Base-by-base conservation (phyloP, 805 yeast species). In the Candida golubevii region DNA sequence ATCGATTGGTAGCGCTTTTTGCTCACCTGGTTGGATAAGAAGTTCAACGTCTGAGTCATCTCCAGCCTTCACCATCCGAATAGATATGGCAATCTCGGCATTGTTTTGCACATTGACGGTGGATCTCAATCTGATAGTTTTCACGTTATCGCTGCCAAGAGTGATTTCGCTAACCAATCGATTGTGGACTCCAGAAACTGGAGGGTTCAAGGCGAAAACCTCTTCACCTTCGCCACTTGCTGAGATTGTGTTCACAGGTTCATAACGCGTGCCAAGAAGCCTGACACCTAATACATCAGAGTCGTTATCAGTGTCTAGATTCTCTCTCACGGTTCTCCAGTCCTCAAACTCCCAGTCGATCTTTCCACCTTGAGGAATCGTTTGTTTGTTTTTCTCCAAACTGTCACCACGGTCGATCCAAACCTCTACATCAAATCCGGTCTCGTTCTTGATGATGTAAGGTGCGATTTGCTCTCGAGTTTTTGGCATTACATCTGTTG, bases 291-390 rank as follows among this genome's bases (percentile, higher is more conserved):
- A 63, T 4, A 74, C 67, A 37, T 80, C 82, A n/a, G 71, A 72
- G 14, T 75, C 78, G 35, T 75, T 79, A 44, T 84, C 84, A 4
- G 84, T 78, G 48, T 79, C 82, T 44, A 90, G 67, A 44, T 81
- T 80, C 57, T 91, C 96, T 62, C 99, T 82, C 23, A 89, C 77
- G 28, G 75, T 74, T 49, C 87, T 74, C 97, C 98, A 93, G 59
- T 91, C 97, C 56, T 90, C 96, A 68, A 95, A 95, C 34, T 89
- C 82, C 97, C 98, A 93, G 1, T 87, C 84, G 5, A 78, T 60
- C 4, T 64, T 62, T 6, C 77, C 79, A 1, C 77, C 77, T 41
- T 80, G 71, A 33, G 67, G 62, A 12, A 86, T 58, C 0, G 55
- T 33, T 0, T 74, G 69, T 44, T 62, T 52, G 29, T 56, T 46